Evolutionary conservation across 1,139 yeast genomes (phyloP), one percentile per base, ranked within the genome.

Genomic region (Diutina ranongensis): DNA sequence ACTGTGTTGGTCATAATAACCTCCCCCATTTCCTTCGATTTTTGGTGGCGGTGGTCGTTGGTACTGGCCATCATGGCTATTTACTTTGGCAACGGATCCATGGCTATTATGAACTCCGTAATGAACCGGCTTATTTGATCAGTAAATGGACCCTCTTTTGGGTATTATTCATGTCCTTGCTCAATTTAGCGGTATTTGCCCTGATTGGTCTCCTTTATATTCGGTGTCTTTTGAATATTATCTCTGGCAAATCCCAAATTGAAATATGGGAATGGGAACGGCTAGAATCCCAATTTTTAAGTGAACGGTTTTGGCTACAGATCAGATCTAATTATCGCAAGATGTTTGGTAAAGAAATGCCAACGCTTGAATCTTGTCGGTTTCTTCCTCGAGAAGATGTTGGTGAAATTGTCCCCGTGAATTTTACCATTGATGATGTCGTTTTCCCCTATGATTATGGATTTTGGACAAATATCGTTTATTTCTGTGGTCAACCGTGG

Each of bases 181-280:
- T 81, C 15, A 74, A 79, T 47, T 54, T 72, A 1, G 74, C 88
- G 54, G 80, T 88, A 2, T 60, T 74, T 28, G 56, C 78, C 21
- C 68, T 88, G 0, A 74, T 89, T 2, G 57, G 70, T 0, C 55
- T 84, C 3, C 67, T 92, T 47, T 66, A 80, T 25, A 48, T 80
- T 2, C 71, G 96, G 50, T 82, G 89, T 49, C 33, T 82, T 3
- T 60, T 68, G 46, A 78, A 81, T 55, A 66, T 78, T 52, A 54
- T 74, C 2, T 57, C 76, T 46, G 96, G 97, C n/a, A 82, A 78
- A 74, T 80, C 97, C 2, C 95, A 87, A 59, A 89, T 92, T 48
- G 98, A 92, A 61, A 68, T 74, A 2, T 92, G 98, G 98, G 97
- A 92, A 55, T 64, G 72, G 64, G 97, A 92, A 52, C 71, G 97